These are phyloP conservation scores for Hericium rajendrae DNA, from an alignment of 768 basidiomycete genomes.

Conservation along the genomic window DNA sequence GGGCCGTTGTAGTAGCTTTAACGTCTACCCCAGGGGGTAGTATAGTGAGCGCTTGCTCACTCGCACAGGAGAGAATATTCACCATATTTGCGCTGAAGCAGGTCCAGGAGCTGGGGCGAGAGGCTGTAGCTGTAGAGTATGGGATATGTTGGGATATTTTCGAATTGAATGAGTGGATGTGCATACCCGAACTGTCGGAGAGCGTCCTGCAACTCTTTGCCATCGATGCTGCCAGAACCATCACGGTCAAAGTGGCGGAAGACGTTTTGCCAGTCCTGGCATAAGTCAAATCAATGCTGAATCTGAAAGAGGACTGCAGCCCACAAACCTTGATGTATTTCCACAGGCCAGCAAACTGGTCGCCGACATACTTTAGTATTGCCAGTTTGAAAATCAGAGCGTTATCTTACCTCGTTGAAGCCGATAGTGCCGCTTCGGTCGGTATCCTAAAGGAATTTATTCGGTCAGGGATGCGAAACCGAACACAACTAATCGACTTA, in stretches of 20 bases:
- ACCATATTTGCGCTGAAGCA: conserved; percentile 79
- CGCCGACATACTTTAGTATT: no score
- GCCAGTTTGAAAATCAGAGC: background rate
- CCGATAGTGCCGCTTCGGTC: conserved; percentile 72
- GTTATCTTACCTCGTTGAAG: conserved; percentile 53
- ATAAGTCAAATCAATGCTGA: background rate
- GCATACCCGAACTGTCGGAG: conserved; percentile 61
- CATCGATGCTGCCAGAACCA: conserved; percentile 71
- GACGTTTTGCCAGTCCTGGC: conserved; percentile 73
- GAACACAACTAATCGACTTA: conserved; percentile 24
- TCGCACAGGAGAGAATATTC: conserved; percentile 14
- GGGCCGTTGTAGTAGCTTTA: conserved; percentile 39
- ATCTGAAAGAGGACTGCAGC: background rate
- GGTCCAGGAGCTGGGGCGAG: conserved; percentile 49
- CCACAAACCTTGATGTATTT: conserved; percentile 58
- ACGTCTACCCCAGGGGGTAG: conserved; percentile 35
- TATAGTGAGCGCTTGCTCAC: conserved; percentile 5
- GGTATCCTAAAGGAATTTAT: conserved; percentile 35
- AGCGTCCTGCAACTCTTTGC: conserved; percentile 55
- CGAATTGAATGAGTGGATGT: background rate
- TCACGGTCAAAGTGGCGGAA: conserved; percentile 83
- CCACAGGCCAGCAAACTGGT: conserved; percentile 65
- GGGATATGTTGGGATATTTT: background rate
- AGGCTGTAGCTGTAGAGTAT: conserved; percentile 45
- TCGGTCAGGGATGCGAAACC: background rate